Conservation (phyloP, 306 rosid species). For the Trichosanthes cucumerina region DNA sequence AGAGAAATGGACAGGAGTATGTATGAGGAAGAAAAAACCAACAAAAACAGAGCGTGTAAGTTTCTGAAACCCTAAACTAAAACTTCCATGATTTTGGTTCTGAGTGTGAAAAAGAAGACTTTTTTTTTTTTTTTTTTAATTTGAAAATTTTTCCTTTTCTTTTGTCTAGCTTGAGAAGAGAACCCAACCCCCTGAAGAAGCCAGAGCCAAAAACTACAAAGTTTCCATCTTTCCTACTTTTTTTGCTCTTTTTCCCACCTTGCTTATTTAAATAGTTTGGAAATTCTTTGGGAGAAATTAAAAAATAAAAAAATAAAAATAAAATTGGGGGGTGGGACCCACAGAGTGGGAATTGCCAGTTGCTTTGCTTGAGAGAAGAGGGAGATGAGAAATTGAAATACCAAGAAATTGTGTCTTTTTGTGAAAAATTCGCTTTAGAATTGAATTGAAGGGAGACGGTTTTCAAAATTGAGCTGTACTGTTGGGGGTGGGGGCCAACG, state of each 20-base stretch:
- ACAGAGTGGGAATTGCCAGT: neutral
- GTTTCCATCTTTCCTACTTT: neutral
- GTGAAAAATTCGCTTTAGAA: neutral
- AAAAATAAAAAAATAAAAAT: too few species aligned
- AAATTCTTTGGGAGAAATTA: neutral
- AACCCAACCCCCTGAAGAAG: slow-evolving; percentile 5
- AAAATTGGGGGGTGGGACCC: neutral
- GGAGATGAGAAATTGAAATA: neutral
- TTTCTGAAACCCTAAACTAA: slow-evolving; percentile 73
- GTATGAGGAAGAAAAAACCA: slow-evolving; percentile 53
- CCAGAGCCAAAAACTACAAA: neutral
- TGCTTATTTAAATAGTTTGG: neutral
- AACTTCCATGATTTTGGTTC: slow-evolving; percentile 42
- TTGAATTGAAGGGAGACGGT: neutral
- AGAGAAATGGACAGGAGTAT: slow-evolving; percentile 16
- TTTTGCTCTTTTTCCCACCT: neutral
- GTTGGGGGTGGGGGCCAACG: neutral
- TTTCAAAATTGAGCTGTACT: neutral
- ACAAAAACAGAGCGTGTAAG: slow-evolving; percentile 4
- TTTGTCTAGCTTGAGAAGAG: neutral
- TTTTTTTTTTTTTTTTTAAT: neutral
- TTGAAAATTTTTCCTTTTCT: neutral
- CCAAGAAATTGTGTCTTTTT: neutral
- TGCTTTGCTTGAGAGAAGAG: neutral
- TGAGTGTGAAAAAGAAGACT: slow-evolving; percentile 65